A percentile compares a stretch with the other conserved stretches of the same genome.
Conservation (phyloP, 495 filamentous ascomycete genomes). For the Penicillium pancosmium region DNA sequence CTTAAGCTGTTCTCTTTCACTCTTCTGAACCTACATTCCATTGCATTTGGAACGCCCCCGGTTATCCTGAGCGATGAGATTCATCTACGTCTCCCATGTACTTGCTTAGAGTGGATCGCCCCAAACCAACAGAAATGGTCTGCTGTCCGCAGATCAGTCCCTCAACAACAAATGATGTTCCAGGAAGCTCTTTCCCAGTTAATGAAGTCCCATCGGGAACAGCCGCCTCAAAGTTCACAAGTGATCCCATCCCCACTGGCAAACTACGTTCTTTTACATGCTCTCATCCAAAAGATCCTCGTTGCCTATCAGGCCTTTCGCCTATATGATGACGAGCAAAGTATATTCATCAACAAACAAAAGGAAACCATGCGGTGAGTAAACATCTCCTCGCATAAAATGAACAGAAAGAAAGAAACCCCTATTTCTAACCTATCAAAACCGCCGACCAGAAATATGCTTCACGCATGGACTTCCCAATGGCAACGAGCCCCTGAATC, state of each 20-base stretch:
- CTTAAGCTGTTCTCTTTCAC: constrained; percentile 41
- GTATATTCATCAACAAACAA: constrained; percentile 38
- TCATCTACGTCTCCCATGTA: constrained; percentile 56
- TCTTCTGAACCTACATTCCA: constrained; percentile 42
- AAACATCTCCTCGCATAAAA: constrained; percentile 38
- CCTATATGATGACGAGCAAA: constrained; percentile 35
- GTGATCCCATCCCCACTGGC: constrained; percentile 51
- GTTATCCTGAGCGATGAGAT: constrained; percentile 58
- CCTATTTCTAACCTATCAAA: background rate
- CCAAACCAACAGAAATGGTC: constrained; percentile 13
- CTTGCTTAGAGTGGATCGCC: constrained; percentile 28
- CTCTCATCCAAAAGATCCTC: constrained; percentile 62
- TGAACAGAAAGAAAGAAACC: background rate
- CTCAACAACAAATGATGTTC: constrained; percentile 20
- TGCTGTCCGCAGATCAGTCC: background rate
- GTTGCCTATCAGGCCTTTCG: constrained; percentile 47
- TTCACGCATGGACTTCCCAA: constrained; percentile 55
- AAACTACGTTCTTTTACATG: constrained; percentile 63
- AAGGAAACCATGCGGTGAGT: constrained; percentile 43
- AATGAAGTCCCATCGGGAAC: background rate
- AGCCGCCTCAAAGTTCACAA: background rate
- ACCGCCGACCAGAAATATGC: constrained; percentile 34
- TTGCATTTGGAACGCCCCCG: constrained; percentile 41
- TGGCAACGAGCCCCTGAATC: constrained; percentile 52
- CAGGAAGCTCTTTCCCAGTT: constrained; percentile 21